These are phyloP conservation scores for Arabidopsis suecica DNA, from an alignment of 345 rosid genomes.

Conservation along the genomic window DNA sequence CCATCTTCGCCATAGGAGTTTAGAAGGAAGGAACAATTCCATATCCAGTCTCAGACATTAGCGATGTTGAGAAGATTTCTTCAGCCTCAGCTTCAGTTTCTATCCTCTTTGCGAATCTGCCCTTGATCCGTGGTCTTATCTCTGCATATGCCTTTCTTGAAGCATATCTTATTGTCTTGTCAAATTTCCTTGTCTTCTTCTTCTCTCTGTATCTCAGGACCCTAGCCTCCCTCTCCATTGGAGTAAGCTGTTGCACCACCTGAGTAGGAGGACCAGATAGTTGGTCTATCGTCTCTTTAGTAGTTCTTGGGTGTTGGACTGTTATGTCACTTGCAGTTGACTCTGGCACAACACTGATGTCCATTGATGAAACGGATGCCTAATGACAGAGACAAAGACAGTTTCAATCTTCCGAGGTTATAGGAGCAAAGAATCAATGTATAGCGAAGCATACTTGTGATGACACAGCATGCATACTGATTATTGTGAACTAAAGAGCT, in stretches of 20 bases:
- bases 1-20: neutral
- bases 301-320: slow-evolving; percentile 55
- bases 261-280: slow-evolving; percentile 56
- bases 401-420: slow-evolving; percentile 5
- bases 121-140: slow-evolving; percentile 90
- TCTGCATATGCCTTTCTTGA: slow-evolving; percentile 98
- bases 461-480: neutral
- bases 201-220: slow-evolving; percentile 95
- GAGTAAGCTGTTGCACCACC: slow-evolving; percentile 68
- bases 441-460: neutral
- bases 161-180: slow-evolving; percentile 96
- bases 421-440: neutral
- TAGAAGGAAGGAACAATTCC: slow-evolving; percentile 81
- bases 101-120: slow-evolving; percentile 84
- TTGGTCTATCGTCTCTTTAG: slow-evolving; percentile 69
- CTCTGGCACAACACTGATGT: slow-evolving; percentile 74
- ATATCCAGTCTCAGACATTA: slow-evolving; percentile 61
- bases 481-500: neutral
- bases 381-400: slow-evolving; percentile 31
- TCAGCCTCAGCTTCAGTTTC: slow-evolving; percentile 66
- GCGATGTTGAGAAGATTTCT: slow-evolving; percentile 62
- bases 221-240: slow-evolving; percentile 89
- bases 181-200: slow-evolving; percentile 86
- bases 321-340: slow-evolving; percentile 70
- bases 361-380: slow-evolving; percentile 77